Evolutionary conservation across 2,329 filamentous ascomycete genomes (phyloP).

Genomic region (Colletotrichum tropicicola): DNA sequence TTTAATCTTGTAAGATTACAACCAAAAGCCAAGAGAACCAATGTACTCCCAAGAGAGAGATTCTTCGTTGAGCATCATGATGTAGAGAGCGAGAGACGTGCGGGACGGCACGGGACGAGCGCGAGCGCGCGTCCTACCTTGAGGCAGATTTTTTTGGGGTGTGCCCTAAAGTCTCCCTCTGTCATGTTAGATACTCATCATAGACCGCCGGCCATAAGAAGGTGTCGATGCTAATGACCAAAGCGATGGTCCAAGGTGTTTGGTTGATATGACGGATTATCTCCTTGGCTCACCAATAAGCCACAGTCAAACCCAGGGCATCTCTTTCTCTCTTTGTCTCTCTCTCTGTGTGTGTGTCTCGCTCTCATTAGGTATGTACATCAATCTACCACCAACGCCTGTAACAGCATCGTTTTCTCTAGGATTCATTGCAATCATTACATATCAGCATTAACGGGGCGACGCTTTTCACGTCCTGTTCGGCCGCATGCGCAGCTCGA

Average conservation of each 20-base stretch:
- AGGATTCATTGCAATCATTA: no score
- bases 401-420: no score
- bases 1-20: conserved; percentile 31
- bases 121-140: not conserved
- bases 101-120: not conserved
- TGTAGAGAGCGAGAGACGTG: not conserved
- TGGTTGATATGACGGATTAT: not conserved
- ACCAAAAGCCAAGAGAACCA: conserved; percentile 27
- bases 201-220: conserved; percentile 29
- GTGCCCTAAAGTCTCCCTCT: not conserved
- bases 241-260: conserved; percentile 6
- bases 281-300: no score
- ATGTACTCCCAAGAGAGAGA: conserved; percentile 30
- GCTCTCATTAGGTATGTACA: no score
- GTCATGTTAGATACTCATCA: conserved; percentile 29
- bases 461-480: no score
- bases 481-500: not conserved
- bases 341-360: no score
- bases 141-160: not conserved
- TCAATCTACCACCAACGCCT: not conserved
- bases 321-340: no score
- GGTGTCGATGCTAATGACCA: conserved; percentile 28
- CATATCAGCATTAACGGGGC: no score
- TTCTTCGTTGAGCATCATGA: conserved; percentile 27
- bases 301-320: no score